A percentile compares a stretch with the other conserved stretches of the same genome.
These are phyloP conservation scores for Phialophora tarda DNA, from an alignment of 2,329 filamentous ascomycete genomes.

Conservation along the genomic window DNA sequence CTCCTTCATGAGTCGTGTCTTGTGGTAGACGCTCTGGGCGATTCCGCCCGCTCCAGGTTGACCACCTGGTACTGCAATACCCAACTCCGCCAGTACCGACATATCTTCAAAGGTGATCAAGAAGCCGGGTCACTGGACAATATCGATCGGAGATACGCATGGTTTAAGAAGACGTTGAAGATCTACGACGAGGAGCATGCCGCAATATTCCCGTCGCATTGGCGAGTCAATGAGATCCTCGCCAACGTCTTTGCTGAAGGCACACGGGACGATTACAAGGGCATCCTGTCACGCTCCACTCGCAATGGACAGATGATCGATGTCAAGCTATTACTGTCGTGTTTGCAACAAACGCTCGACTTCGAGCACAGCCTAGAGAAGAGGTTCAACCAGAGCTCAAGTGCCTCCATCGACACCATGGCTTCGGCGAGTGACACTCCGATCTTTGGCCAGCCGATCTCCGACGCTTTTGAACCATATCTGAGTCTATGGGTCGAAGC, in stretches of 20 bases:
- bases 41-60: constrained; percentile 78
- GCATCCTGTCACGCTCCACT: constrained; percentile 86
- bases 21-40: constrained; percentile 93
- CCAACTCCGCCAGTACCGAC: constrained; percentile 90
- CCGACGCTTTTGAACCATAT: constrained; percentile 96
- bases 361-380: constrained; percentile 92
- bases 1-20: constrained; percentile 85
- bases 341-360: constrained; percentile 92
- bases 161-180: constrained; percentile 96
- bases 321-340: constrained; percentile 85
- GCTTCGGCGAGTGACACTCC: constrained; percentile 78
- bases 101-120: constrained; percentile 94
- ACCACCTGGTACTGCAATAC: constrained; percentile 99
- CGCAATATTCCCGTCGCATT: constrained; percentile 81
- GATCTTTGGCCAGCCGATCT: constrained; percentile 87
- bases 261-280: constrained; percentile 93
- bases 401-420: constrained; percentile 87
- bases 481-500: constrained; percentile 96
- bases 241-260: constrained; percentile 94
- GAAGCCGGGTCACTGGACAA: constrained; percentile 97
- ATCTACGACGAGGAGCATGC: constrained; percentile 94
- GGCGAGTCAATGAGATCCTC: constrained; percentile 88
- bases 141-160: constrained; percentile 90
- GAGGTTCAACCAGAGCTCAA: constrained; percentile 72
- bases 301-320: constrained; percentile 80